Base-by-base conservation (phyloP, 1,284 basidiomycete species). In the Naganishia cerealis region DNA sequence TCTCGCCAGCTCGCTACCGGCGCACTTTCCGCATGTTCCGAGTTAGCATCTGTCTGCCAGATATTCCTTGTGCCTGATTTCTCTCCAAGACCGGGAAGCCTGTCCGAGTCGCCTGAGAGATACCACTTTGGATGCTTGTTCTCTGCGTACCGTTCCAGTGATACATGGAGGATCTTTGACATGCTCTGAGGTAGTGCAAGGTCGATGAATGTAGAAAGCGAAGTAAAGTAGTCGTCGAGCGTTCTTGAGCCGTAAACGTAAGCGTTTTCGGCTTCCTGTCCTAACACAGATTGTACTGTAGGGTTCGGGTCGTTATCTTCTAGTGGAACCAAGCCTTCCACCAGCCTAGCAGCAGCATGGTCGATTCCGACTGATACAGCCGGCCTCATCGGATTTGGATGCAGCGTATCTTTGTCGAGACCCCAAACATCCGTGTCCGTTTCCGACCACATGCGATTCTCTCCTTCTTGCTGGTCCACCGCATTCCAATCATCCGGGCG, bases 41-140 rank as follows among this genome's bases (percentile, higher is more conserved):
- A 59, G 57, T 76, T 70, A 66, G 77, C 79, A 62, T 77, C 79
- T 66, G 80, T 80, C 74, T 80, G 79, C 79, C 79, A 81, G 4
- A 81, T 71, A 42, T 65, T 65, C 50, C 33, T 62, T 1, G 61
- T 46, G 16, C 54, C 55, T 15, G 56, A 42, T 24, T 46, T 42
- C 16, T 54, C 67, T 26, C 67, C 67, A 4, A 69, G 62, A 16
- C 36, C 57, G 9, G 57, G 61, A 6, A 66, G 39, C 33, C 48
- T 53, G 42, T 39, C 18, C 26, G 40, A 8, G 24, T 53, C n/a
- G 1, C 16, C 57, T n/a, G 36, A 58, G 2, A 53, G 10, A 16
- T 52, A 57, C 24, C 21, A 10, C 2, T 18, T n/a, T 4, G 63
- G 43, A 42, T 50, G 50, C 10, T n/a, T 46, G 40, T 40, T 50